Conservation (phyloP, 768 basidiomycete species). For the Podaxis sp. region DNA sequence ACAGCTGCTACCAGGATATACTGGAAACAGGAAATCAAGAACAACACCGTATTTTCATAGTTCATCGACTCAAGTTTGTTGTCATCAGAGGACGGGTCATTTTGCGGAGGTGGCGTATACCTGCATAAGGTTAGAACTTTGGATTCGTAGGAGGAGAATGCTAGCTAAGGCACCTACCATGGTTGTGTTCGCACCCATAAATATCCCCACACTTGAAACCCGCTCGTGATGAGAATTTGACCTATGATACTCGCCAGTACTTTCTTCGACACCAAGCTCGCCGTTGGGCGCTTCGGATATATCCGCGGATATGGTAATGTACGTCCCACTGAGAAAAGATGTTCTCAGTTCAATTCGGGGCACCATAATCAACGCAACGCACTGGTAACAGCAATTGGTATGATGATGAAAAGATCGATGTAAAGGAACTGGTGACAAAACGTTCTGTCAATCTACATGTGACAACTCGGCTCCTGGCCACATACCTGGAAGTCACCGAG, state of each 20-base stretch:
- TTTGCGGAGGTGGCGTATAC: constrained; percentile 71
- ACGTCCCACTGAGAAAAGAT: constrained; percentile 75
- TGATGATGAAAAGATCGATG: constrained; percentile 97
- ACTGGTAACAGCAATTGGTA: constrained; percentile 96
- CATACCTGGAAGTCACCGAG: constrained; percentile 94
- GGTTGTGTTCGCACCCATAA: constrained; percentile 82
- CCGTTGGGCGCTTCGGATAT: constrained; percentile 88
- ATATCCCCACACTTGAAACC: constrained; percentile 84
- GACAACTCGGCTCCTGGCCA: constrained; percentile 10
- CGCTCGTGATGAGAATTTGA: constrained; percentile 84
- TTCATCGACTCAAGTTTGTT: constrained; percentile 82
- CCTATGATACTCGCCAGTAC: constrained; percentile 92
- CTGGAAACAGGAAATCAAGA: constrained; percentile 96
- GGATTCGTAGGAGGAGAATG: background rate
- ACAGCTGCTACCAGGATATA: constrained; percentile 96
- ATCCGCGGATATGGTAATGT: constrained; percentile 88
- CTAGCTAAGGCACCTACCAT: constrained; percentile 56
- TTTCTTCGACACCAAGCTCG: constrained; percentile 93
- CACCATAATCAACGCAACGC: constrained; percentile 31
- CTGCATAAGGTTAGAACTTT: constrained; percentile 34
- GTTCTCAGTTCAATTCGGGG: constrained; percentile 6
- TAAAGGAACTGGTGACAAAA: constrained; percentile 74
- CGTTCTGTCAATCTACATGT: constrained; percentile 16
- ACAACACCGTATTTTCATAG: constrained; percentile 90
- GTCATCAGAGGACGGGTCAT: constrained; percentile 48